These are phyloP conservation scores for Colletotrichum neosansevieriae DNA, from an alignment of 2,329 filamentous ascomycete species.

Conservation along the genomic window DNA sequence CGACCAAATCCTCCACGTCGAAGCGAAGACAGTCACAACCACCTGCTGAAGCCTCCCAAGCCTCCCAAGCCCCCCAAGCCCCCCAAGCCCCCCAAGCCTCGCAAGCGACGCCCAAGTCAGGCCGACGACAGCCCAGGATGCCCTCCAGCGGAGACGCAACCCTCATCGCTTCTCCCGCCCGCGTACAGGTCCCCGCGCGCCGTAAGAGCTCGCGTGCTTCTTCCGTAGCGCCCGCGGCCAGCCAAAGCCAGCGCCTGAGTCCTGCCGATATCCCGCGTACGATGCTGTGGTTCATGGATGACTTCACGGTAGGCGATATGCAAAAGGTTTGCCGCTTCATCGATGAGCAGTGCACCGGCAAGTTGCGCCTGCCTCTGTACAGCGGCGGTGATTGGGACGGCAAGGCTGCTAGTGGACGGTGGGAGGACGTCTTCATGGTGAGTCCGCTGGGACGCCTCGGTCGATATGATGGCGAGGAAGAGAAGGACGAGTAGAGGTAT, in stretches of 20 bases:
- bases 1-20: constrained; percentile 6
- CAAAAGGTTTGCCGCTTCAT: constrained; percentile 39
- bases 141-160: not conserved
- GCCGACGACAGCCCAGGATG: constrained; percentile 11
- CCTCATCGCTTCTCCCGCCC: not conserved
- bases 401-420: constrained; percentile 32
- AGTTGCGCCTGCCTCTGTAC: constrained; percentile 34
- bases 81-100: too few species aligned
- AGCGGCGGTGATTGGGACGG: constrained; percentile 38
- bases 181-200: not conserved
- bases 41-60: not conserved
- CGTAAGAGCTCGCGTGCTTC: constrained; percentile 16
- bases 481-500: constrained; percentile 16
- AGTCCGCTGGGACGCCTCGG: constrained; percentile 32
- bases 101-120: constrained; percentile 6
- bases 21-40: constrained; percentile 19
- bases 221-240: not conserved
- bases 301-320: constrained; percentile 38
- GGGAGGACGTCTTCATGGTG: constrained; percentile 38
- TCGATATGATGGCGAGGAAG: constrained; percentile 29
- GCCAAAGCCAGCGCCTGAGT: constrained; percentile 9
- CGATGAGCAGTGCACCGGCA: constrained; percentile 36
- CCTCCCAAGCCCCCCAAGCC: not conserved
- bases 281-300: constrained; percentile 40
- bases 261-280: constrained; percentile 35